Percentiles rank a stretch among this genome's conserved stretches.
phyloP scores from a whole-genome alignment of 768 basidiomycete species.

The Psilocybe tampanensis region DNA sequence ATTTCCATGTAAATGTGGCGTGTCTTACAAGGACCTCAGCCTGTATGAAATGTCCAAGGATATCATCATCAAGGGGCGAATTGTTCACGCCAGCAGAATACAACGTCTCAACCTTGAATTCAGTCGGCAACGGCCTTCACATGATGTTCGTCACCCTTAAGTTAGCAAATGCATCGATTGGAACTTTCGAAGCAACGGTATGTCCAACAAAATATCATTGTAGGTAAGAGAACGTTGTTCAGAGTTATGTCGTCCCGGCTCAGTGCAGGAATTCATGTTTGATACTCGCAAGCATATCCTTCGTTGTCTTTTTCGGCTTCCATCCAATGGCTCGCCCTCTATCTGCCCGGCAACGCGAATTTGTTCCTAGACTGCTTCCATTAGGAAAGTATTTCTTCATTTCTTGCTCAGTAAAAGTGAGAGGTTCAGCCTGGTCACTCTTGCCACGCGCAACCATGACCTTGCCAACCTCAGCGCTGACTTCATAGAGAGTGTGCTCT shows the following conservation, averaged over 20 bases:
- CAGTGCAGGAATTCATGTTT: conserved; percentile 41
- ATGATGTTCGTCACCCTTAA: too few species aligned
- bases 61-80: too few species aligned
- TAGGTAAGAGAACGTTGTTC: too few species aligned
- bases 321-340: conserved; percentile 49
- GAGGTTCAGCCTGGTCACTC: conserved; percentile 40
- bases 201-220: too few species aligned
- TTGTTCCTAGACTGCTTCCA: conserved; percentile 37
- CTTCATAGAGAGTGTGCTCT: conserved; percentile 40
- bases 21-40: too few species aligned
- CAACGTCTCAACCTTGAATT: too few species aligned
- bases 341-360: conserved; percentile 46
- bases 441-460: conserved; percentile 36
- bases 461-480: conserved; percentile 38
- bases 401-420: conserved; percentile 46
- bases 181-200: too few species aligned
- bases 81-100: too few species aligned
- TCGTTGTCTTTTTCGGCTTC: conserved; percentile 49
- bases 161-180: too few species aligned
- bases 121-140: too few species aligned
- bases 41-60: too few species aligned
- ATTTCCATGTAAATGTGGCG: too few species aligned
- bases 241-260: background rate
- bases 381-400: conserved; percentile 38
- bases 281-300: conserved; percentile 53